Percentiles rank a stretch among this genome's conserved stretches.
Evolutionary conservation across 768 basidiomycete species (phyloP).

Genomic region (Gymnopilus junonius): DNA sequence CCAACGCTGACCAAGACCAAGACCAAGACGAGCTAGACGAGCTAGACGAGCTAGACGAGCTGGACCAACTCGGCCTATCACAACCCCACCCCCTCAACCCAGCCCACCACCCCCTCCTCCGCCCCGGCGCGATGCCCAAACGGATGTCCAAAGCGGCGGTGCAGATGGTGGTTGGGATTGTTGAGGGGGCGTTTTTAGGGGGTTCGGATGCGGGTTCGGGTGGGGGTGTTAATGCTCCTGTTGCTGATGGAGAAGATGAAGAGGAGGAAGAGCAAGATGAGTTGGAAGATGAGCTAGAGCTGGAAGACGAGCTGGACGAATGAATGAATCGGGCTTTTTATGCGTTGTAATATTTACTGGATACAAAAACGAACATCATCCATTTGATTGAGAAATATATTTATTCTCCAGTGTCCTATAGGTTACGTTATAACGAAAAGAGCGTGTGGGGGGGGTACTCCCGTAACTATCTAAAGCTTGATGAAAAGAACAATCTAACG

Average conservation of each 20-base stretch:
- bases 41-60: too few species aligned
- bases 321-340: too few species aligned
- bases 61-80: too few species aligned
- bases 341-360: neutral
- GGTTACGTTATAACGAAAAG: too few species aligned
- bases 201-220: too few species aligned
- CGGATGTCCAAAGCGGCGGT: constrained; percentile 69
- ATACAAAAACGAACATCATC: too few species aligned
- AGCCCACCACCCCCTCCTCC: constrained; percentile 63
- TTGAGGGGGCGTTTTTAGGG: constrained; percentile 53
- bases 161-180: constrained; percentile 67
- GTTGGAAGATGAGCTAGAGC: constrained; percentile 2
- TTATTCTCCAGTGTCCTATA: too few species aligned
- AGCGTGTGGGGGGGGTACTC: too few species aligned
- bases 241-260: neutral
- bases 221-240: constrained; percentile 27
- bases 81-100: constrained; percentile 57
- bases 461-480: too few species aligned
- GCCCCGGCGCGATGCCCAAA: constrained; percentile 70
- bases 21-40: constrained; percentile 44
- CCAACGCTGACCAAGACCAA: constrained; percentile 33
- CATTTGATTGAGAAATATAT: too few species aligned
- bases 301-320: too few species aligned
- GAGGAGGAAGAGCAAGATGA: neutral
- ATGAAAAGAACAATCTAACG: too few species aligned